Percentiles rank a stretch among this genome's conserved stretches.
These are phyloP conservation scores for Ophiostoma sp. DNA, from an alignment of 2,329 filamentous ascomycete genomes.

Conservation along the genomic window DNA sequence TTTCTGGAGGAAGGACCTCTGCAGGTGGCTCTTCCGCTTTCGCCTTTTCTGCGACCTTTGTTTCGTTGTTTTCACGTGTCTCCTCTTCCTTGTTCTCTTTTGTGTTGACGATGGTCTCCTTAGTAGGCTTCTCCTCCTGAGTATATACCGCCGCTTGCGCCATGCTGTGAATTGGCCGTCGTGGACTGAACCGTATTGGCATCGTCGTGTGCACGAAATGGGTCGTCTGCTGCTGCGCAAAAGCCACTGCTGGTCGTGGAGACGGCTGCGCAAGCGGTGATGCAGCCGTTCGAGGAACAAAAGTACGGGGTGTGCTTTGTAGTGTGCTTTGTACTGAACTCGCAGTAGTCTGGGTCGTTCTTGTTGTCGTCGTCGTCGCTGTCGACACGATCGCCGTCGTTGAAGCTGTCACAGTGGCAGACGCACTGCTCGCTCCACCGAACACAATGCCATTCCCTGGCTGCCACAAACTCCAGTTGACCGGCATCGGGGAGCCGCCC, in stretches of 20 bases:
- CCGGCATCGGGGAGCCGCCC: background rate
- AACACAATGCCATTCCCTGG: slow-evolving; percentile 44
- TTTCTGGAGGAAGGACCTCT: slow-evolving; percentile 38
- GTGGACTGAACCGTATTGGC: background rate
- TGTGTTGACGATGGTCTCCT: background rate
- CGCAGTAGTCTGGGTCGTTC: background rate
- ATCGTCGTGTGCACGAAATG: background rate
- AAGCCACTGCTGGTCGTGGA: background rate
- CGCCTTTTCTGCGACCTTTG: background rate
- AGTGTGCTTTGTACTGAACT: background rate
- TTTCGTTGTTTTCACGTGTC: background rate
- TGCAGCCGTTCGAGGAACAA: slow-evolving; percentile 4
- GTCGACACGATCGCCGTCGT: background rate
- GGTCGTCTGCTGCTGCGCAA: background rate
- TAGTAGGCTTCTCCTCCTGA: background rate
- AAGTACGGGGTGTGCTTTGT: background rate
- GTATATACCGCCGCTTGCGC: background rate
- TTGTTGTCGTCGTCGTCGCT: background rate
- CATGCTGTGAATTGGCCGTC: background rate
- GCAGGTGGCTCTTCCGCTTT: slow-evolving; percentile 19
- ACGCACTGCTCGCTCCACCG: background rate
- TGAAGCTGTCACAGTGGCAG: slow-evolving; percentile 19
- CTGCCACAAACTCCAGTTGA: slow-evolving; percentile 39
- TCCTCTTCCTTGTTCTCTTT: background rate
- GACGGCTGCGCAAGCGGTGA: background rate